Evolutionary conservation across 225 moss, liverwort and hornwort genomes (phyloP).

Genomic region (Thuidium tamariscinum): DNA sequence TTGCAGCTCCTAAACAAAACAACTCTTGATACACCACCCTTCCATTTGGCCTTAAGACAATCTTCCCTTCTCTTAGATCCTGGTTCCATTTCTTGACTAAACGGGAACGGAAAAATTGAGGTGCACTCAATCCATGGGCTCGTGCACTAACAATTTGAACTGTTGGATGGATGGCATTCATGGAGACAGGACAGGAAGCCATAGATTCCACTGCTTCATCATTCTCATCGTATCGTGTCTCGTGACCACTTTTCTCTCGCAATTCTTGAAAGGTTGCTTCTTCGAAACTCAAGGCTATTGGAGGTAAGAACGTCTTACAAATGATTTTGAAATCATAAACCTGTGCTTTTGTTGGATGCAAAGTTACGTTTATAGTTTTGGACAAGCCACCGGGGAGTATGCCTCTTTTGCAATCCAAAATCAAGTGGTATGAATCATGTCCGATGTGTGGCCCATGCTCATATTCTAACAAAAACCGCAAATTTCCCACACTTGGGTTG

Average conservation of each 20-base stretch:
- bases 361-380: slow-evolving; percentile 28
- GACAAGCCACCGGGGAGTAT: slow-evolving; percentile 51
- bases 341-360: slow-evolving; percentile 51
- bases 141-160: slow-evolving; percentile 36
- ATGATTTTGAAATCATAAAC: slow-evolving; percentile 35
- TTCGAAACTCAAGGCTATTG: slow-evolving; percentile 45
- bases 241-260: slow-evolving; percentile 31
- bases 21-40: slow-evolving; percentile 61
- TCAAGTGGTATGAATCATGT: slow-evolving; percentile 26
- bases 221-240: slow-evolving; percentile 26
- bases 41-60: slow-evolving; percentile 35
- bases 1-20: slow-evolving; percentile 67
- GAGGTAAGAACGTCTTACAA: slow-evolving; percentile 66
- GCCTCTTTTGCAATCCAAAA: slow-evolving; percentile 50
- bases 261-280: slow-evolving; percentile 32
- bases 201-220: slow-evolving; percentile 31
- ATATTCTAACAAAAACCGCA: slow-evolving; percentile 42
- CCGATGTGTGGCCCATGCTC: neutral
- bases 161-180: slow-evolving; percentile 56
- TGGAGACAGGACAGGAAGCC: slow-evolving; percentile 22
- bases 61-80: slow-evolving; percentile 31
- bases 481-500: slow-evolving; percentile 68
- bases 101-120: slow-evolving; percentile 64
- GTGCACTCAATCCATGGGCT: slow-evolving; percentile 58
- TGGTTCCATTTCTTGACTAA: slow-evolving; percentile 55